Evolutionary conservation across 768 basidiomycete genomes (phyloP).

Genomic region (Lactifluus subvellereus): DNA sequence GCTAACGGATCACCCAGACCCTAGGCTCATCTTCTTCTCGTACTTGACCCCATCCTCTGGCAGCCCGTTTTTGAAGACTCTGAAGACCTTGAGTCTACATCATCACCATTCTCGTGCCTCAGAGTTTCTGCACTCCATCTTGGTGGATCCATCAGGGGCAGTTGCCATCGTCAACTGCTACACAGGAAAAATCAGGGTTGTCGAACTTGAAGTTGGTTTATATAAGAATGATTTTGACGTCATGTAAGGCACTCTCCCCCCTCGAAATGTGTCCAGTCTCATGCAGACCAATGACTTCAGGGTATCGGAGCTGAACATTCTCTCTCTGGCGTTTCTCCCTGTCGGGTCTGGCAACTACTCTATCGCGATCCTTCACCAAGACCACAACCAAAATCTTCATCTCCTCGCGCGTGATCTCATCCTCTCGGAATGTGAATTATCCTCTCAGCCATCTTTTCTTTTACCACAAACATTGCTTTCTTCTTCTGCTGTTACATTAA

Average conservation of each 20-base stretch:
- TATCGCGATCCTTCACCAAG: slow-evolving; percentile 63
- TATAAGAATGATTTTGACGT: slow-evolving; percentile 55
- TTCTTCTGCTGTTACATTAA: slow-evolving; percentile 36
- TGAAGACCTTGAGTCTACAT: slow-evolving; percentile 46
- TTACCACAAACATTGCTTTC: slow-evolving; percentile 52
- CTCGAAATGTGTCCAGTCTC: background rate
- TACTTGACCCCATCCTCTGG: slow-evolving; percentile 38
- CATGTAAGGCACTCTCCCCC: slow-evolving; percentile 41
- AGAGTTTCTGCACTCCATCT: slow-evolving; percentile 66
- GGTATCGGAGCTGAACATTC: slow-evolving; percentile 60
- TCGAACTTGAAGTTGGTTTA: slow-evolving; percentile 50
- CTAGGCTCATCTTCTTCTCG: slow-evolving; percentile 59
- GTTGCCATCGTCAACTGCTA: slow-evolving; percentile 63
- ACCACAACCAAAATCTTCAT: slow-evolving; percentile 57
- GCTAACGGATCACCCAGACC: slow-evolving; percentile 71
- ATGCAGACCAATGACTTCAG: slow-evolving; percentile 33
- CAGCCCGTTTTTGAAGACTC: slow-evolving; percentile 34
- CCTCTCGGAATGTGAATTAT: slow-evolving; percentile 46
- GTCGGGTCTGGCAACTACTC: slow-evolving; percentile 39
- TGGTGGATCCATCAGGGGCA: slow-evolving; percentile 59
- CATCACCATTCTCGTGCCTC: slow-evolving; percentile 54
- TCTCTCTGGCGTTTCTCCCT: slow-evolving; percentile 60
- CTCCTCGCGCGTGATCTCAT: slow-evolving; percentile 55
- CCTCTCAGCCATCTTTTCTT: slow-evolving; percentile 40
- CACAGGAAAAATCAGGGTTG: slow-evolving; percentile 60